Evolutionary conservation across 257 asterid genomes (phyloP).

Genomic region (Fraxinus pennsylvanica): DNA sequence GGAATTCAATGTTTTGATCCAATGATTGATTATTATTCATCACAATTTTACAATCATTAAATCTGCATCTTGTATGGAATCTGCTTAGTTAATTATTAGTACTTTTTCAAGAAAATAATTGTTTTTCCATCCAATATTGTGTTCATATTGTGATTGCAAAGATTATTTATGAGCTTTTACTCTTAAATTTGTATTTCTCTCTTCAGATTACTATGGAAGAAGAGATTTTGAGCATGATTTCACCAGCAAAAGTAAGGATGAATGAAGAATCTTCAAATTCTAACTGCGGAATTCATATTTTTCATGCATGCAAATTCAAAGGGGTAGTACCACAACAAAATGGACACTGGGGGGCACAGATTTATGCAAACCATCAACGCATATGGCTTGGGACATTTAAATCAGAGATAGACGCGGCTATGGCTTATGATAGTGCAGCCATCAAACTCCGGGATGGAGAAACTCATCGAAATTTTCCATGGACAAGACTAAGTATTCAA

Average conservation of each 20-base stretch:
- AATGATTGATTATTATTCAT: not conserved
- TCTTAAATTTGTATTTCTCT: not conserved
- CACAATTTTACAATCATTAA: not conserved
- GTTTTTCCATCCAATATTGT: not conserved
- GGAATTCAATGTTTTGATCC: not conserved
- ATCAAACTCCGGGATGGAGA: conserved; percentile 55
- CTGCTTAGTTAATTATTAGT: not conserved
- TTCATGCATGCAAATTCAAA: conserved; percentile 40
- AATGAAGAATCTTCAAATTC: conserved; percentile 45
- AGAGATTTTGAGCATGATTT: conserved; percentile 31
- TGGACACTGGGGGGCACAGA: conserved; percentile 91
- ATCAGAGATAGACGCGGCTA: conserved; percentile 75
- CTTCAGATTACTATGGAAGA: conserved; percentile 40
- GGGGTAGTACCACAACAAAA: conserved; percentile 72
- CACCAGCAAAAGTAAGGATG: not conserved
- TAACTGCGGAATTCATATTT: conserved; percentile 26
- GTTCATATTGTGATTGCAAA: not conserved
- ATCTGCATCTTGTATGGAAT: not conserved
- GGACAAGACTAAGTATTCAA: conserved; percentile 41
- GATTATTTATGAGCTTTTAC: not conserved
- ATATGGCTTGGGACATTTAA: conserved; percentile 87
- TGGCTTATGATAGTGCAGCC: conserved; percentile 89
- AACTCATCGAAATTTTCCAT: conserved; percentile 59
- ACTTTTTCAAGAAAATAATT: not conserved
- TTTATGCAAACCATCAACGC: conserved; percentile 65